Conservation (phyloP, 2,329 filamentous ascomycete genomes). For the Talaromyces verruculosus region DNA sequence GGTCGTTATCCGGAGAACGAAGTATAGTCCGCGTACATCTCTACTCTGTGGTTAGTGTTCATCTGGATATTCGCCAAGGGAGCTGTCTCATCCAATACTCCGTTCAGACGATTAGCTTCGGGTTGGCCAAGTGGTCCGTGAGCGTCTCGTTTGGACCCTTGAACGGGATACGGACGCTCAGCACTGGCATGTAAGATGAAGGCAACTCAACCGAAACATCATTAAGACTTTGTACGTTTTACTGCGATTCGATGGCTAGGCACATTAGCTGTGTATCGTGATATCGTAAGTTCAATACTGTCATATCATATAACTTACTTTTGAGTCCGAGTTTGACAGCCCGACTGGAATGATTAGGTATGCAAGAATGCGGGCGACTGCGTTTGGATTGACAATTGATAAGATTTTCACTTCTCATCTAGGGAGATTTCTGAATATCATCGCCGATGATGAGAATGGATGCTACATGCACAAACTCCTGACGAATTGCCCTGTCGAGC, state of each 20-base stretch:
- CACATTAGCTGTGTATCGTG: slow-evolving; percentile 7
- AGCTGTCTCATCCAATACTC: not conserved
- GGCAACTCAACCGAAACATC: slow-evolving; percentile 1
- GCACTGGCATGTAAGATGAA: not conserved
- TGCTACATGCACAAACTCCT: not conserved
- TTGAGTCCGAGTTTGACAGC: not conserved
- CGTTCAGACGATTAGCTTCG: not conserved
- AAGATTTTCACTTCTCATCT: not conserved
- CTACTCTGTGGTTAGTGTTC: not conserved
- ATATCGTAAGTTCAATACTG: not conserved
- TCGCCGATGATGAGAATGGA: slow-evolving; percentile 1
- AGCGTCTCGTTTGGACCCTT: slow-evolving; percentile 16
- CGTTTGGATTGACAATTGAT: not conserved
- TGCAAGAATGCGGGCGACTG: not conserved
- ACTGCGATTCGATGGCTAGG: slow-evolving; percentile 6
- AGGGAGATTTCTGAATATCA: not conserved
- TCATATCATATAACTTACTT: not conserved
- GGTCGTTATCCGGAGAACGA: not conserved
- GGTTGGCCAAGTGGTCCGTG: slow-evolving; percentile 16
- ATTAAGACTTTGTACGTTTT: not conserved
- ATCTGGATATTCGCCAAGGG: not conserved
- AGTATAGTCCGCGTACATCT: not conserved
- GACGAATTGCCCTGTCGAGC: not conserved
- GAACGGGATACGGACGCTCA: not conserved
- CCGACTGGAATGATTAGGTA: slow-evolving; percentile 4